phyloP scores from a whole-genome alignment of 345 rosid genomes.

The Euclidium syriacum region DNA sequence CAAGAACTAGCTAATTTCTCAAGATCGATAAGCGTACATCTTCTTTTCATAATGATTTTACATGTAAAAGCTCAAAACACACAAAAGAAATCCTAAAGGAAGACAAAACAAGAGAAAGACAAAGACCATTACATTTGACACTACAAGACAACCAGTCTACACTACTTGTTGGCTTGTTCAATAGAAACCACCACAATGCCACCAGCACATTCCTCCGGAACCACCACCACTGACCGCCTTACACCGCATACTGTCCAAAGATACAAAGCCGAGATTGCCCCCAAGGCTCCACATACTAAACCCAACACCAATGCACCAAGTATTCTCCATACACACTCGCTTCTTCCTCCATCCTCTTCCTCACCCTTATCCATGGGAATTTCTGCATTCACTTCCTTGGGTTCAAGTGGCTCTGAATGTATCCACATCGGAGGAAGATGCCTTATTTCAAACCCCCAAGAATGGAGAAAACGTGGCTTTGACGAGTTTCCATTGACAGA shows the following conservation, averaged over 20 bases:
- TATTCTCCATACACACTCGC: slow-evolving; percentile 50
- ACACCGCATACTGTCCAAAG: slow-evolving; percentile 57
- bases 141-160: too few relatives aligned
- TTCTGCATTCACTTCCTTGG: slow-evolving; percentile 19
- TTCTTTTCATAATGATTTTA: slow-evolving; percentile 44
- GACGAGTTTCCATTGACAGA: slow-evolving; percentile 61
- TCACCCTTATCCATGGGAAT: slow-evolving; percentile 7
- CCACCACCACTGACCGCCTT: slow-evolving; percentile 50
- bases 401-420: slow-evolving; percentile 86
- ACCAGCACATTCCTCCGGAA: slow-evolving; percentile 63
- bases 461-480: slow-evolving; percentile 46
- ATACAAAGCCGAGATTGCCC: slow-evolving; percentile 54
- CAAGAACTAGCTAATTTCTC: neutral
- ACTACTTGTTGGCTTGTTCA: too few relatives aligned
- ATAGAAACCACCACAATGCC: too few relatives aligned
- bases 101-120: neutral
- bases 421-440: slow-evolving; percentile 45
- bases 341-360: slow-evolving; percentile 33
- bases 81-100: slow-evolving; percentile 13
- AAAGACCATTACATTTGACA: slow-evolving; percentile 53
- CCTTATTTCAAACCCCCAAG: slow-evolving; percentile 68
- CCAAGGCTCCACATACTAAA: slow-evolving; percentile 64
- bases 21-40: slow-evolving; percentile 18
- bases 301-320: slow-evolving; percentile 63
- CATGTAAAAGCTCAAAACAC: slow-evolving; percentile 29